Evolutionary conservation across 2,329 filamentous ascomycete genomes (phyloP).

Genomic region (Trichophyton schoenleinii): DNA sequence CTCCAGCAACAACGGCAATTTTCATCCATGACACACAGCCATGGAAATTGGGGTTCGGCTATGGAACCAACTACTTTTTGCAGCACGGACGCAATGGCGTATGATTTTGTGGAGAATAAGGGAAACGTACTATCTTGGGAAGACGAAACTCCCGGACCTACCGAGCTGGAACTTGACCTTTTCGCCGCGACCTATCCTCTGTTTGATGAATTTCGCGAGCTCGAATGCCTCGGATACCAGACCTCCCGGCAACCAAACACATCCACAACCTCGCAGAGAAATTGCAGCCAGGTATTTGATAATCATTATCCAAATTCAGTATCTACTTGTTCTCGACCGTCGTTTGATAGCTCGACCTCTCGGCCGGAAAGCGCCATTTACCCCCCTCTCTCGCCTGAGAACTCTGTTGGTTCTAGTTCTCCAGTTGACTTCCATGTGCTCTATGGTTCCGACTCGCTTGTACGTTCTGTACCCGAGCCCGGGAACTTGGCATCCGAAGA

Average conservation of each 20-base stretch:
- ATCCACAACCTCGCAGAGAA: background rate
- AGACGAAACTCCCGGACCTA: background rate
- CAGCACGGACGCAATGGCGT: background rate
- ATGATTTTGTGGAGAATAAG: background rate
- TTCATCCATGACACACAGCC: background rate
- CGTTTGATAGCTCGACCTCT: slow-evolving; percentile 1
- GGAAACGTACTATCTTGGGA: background rate
- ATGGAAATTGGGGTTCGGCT: background rate
- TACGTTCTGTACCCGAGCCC: slow-evolving; percentile 9
- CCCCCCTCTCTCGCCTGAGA: slow-evolving; percentile 9
- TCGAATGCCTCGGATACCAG: background rate
- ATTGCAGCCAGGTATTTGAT: background rate
- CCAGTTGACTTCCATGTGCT: slow-evolving; percentile 5
- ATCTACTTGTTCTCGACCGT: background rate
- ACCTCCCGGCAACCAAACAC: background rate
- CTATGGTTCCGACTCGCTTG: background rate
- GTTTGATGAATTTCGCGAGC: background rate
- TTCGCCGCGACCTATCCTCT: background rate
- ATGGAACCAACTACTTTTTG: background rate
- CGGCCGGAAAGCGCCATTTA: slow-evolving; percentile 9
- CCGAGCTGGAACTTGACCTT: background rate
- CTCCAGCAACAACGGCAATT: background rate
- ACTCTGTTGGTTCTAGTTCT: slow-evolving; percentile 11
- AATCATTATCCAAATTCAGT: background rate
- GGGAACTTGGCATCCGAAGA: slow-evolving; percentile 6